Conservation (phyloP, 805 yeast species). For the baker's yeast (Saccharomyces cerevisiae) region DNA sequence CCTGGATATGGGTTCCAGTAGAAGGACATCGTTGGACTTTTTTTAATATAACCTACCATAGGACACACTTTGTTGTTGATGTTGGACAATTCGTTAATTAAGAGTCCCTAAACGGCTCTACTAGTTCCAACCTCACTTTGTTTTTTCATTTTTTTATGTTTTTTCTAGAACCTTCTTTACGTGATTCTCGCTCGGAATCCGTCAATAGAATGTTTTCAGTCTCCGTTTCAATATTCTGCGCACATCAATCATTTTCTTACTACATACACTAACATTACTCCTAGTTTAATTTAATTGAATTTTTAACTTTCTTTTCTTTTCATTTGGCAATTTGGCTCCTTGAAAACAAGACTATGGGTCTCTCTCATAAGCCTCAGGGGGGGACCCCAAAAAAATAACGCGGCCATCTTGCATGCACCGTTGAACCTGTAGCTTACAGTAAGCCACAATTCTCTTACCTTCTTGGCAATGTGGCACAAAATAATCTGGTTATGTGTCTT, state of each 20-base stretch:
- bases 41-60: background rate
- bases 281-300: background rate
- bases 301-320: background rate
- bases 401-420: background rate
- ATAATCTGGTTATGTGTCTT: background rate
- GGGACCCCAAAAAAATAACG: background rate
- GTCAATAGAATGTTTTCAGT: background rate
- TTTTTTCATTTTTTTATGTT: background rate
- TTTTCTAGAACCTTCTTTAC: background rate
- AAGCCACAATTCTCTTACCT: background rate
- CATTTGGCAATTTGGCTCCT: background rate
- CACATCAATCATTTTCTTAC: background rate
- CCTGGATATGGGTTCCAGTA: background rate
- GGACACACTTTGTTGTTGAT: background rate
- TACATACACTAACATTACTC: background rate
- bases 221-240: background rate
- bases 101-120: background rate
- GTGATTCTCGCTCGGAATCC: background rate
- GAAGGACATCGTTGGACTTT: conserved; percentile 4
- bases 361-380: background rate
- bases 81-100: background rate
- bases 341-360: background rate
- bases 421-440: background rate
- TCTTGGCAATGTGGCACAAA: background rate
- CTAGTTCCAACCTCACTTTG: background rate